Base-by-base conservation (phyloP, 805 yeast species). In the Teunomyces funiuensis region DNA sequence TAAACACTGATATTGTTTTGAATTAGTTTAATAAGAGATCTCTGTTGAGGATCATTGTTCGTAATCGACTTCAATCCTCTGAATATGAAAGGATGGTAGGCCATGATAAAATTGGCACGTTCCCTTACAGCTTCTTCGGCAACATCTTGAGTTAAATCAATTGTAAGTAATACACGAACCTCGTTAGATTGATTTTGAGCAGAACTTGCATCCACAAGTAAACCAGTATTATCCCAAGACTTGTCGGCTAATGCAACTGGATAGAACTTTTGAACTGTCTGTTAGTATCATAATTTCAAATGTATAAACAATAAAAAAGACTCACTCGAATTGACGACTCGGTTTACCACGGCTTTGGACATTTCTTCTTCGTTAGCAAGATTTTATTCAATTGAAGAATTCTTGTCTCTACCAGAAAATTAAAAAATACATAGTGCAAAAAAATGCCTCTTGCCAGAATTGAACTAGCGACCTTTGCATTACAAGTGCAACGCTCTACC, bases 401-500 rank as follows among this genome's bases (percentile, higher is more conserved):
- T 22, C 10, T 9, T 22, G 25, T 22, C 25, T 22, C 10, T 3
- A 5, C 3, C 25, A 22, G 10, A 11, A 22, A 22, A 3, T 8
- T 9, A 9, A 22, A 22, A 22, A 22, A 22, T 5, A 19, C 3
- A 5, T 8, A 22, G 10, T 22, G 25, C 10, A 40, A 30, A 27
- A 22, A 31, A 38, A 18, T 60, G 63, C 64, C 63, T 50, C 63
- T 56, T 60, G 61, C 64, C 64, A 60, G 64, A 60, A 60, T 58
- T 58, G 64, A 58, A 58, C 63, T 49, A 51, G 53, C 51, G 48
- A 50, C 55, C 50, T 50, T 84, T 83, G 93, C 95, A 85, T 85
- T 88, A 88, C 96, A 88, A 88, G 96, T 88, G 96, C 96, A 85
- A 85, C 95, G 95, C 95, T 87, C 93, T 88, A 87, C 96, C 96